Base-by-base conservation (phyloP, 78 protist genomes). In the Bodo saltans region DNA sequence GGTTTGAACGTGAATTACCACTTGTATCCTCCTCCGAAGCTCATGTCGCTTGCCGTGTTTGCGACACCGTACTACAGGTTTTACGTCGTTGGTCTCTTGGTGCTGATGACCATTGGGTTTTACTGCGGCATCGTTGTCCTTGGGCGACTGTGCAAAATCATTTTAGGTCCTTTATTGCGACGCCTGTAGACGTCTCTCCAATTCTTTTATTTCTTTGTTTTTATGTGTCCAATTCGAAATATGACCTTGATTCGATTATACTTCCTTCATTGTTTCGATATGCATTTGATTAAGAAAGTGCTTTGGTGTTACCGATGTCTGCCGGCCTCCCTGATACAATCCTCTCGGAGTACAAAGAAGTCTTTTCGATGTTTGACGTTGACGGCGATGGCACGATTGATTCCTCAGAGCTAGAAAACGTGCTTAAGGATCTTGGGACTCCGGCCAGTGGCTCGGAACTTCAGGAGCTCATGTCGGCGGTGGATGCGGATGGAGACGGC, bases 401-500 rank as follows among this genome's bases (percentile, higher is more conserved):
- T 27, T 1, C n/a, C 33, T 3, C 1, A 3, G 75, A 71, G 41
- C n/a, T 71, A 26, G 27, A 27, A 41, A 3, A 26, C 25, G 75
- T n/a, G 29, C 1, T 71, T 25, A 25, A 1, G 38, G 4, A 26
- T 30, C 41, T 71, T 30, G 75, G 75, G 38, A 3, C 37, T 35
- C 32, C 1, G 42, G 72, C 84, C 8, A 67, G 42, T 26, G 74
- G 67, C 35, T 2, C 25, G 37, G 60, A 79, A 3, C 68, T 79
- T 41, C 72, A 2, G 17, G 25, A 67, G 42, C n/a, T 79, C 38
- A 21, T 90, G 67, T 42, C 72, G 76, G 86, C 67, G 12, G 90
- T 90, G 35, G 93, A 90, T 39, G 75, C 90, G 27, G 90, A 90
- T 68, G 93, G 90, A n/a, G 72, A 83, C 75, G 93, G 93, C 68